Evolutionary conservation across 495 filamentous ascomycete genomes (phyloP), one percentile per base, ranked within the genome.

Genomic region (Hypoxylon cercidicola): DNA sequence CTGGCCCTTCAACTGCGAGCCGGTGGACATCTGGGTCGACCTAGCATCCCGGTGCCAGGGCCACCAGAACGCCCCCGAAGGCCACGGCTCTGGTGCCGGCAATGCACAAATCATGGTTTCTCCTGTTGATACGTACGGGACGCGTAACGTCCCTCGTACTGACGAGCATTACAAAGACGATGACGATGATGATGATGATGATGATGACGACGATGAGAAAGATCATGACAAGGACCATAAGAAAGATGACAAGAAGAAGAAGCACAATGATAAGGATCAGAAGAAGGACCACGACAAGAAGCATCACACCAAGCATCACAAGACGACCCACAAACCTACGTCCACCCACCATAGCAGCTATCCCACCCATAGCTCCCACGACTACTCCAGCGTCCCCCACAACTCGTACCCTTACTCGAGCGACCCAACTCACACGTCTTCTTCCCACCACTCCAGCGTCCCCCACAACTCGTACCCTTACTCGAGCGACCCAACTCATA

Each of bases 1-100:
- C 0, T 64, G 66, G 50, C 66, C 66, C 0, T n/a, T 32, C 16
- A 40, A 45, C 11, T 69, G 66, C 39, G 43, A 25, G 45, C 45
- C 49, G 37, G 66, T 69, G 0, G 50, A 56, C 18, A 35, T 69
- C 2, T 32, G 3, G 3, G 61, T 48, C 12, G 15, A 32, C 9
- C n/a, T 1, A 20, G 15, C 40, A 10, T 12, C 23, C 4, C n/a
- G 9, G 40, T 64, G 60, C 39, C 39, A 3, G 39, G 39, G 8
- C n/a, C 12, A 13, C 39, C 4, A 41, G n/a, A 15, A 1, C 34
- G 13, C 9, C 3, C 9, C 2, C 13, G 39, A 41, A 3, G 13
- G 16, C n/a, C 13, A 15, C 13, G 39, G 25, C 25, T 7, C 3
- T 3, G 25, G 25, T 28, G 25, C 25, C 7, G 25, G n/a, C n/a